A percentile compares a stretch with the other conserved stretches of the same genome.
Evolutionary conservation across 2,329 filamentous ascomycete species (phyloP).

Genomic region (Thelonectria blattea): DNA sequence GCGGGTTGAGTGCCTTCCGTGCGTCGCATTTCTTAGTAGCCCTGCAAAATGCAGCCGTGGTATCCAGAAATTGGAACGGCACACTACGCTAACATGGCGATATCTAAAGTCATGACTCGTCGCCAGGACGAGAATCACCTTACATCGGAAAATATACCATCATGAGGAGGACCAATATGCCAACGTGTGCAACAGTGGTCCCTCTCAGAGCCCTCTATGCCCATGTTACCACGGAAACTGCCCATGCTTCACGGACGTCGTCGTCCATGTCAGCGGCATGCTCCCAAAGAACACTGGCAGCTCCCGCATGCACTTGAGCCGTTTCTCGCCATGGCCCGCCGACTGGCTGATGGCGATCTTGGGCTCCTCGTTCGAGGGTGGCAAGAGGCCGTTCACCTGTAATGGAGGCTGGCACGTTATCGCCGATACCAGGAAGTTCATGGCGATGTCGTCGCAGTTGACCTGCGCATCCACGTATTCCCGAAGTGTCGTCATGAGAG

Average conservation of each 20-base stretch:
- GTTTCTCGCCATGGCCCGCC: background rate
- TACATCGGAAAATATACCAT: no score
- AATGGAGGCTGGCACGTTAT: constrained; percentile 43
- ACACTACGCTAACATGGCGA: no score
- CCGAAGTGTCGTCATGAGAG: constrained; percentile 37
- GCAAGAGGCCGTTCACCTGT: constrained; percentile 27
- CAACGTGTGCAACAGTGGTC: no score
- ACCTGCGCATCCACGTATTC: constrained; percentile 42
- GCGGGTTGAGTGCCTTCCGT: no score
- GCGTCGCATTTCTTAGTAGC: no score
- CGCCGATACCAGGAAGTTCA: constrained; percentile 43
- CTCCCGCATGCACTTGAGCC: background rate
- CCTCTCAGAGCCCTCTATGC: no score
- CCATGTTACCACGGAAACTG: background rate
- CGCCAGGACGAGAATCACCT: no score
- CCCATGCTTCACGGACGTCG: background rate
- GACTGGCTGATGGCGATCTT: background rate
- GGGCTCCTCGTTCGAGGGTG: background rate
- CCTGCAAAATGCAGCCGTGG: no score
- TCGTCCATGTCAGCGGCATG: background rate
- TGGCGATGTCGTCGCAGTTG: constrained; percentile 48
- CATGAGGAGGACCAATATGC: no score
- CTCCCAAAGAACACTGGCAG: background rate
- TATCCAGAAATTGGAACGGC: no score
- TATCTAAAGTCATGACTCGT: no score